Evolutionary conservation across 208 protist genomes (phyloP), one percentile per base, ranked within the genome.

Genomic region (Strigomonas galati): DNA sequence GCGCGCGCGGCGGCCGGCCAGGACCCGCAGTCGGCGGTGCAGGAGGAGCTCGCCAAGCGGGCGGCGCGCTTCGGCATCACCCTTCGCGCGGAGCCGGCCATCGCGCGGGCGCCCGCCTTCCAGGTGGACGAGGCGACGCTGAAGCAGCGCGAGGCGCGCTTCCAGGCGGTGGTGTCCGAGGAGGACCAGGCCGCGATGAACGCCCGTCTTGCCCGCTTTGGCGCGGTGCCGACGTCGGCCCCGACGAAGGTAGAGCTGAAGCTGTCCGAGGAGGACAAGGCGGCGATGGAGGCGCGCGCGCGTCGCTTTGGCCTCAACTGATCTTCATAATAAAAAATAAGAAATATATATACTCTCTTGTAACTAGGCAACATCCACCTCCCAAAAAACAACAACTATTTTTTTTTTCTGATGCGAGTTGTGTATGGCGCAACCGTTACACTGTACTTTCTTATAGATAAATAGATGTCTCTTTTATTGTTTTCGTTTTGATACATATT

Each of bases 41-140:
- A 92, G 73, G 81, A 89, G 62, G 85, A 78, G 49, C 78, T 94
- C 9, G 70, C 69, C 26, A 69, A 72, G 28, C 85, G 89, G 23
- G 89, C 89, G 17, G 84, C 78, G 0, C 89, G 89, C 56, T 94
- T 94, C 66, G 89, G 89, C 28, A 60, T 89, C 35, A 1, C 71
- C 24, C 30, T 86, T 5, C 32, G 43, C 28, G 51, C 62, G 3
- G 23, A 19, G 28, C 14, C 49, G 72, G 57, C 48, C 48, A 59
- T 52, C 19, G 62, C 71, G 32, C 62, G 58, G 40, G 71, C 68
- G 30, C 53, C 63, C 5, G 74, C 57, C 15, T 28, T 61, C 54
- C 73, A 71, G 55, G 77, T 91, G 48, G 82, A 89, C 49, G 79
- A 76, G 48, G 84, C 78, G 54, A 85, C 77, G 61, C 75, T 94